Evolutionary conservation across 257 asterid genomes (phyloP).

Genomic region (Lycium barbarum): DNA sequence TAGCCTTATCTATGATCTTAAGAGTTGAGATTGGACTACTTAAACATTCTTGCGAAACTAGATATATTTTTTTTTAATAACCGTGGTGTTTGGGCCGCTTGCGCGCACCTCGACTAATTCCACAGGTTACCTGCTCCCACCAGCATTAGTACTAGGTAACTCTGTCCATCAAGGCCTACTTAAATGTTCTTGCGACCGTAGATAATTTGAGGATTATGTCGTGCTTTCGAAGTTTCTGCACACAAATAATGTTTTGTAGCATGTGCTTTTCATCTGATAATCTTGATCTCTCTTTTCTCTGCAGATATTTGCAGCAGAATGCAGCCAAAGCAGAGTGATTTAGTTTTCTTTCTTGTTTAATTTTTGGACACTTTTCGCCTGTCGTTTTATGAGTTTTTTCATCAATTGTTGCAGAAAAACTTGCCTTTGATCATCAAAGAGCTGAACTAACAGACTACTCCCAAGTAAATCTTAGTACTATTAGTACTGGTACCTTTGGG

Average conservation of each 20-base stretch:
- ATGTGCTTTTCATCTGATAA: neutral
- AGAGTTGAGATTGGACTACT: neutral
- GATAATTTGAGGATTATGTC: constrained; percentile 4
- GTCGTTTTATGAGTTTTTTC: neutral
- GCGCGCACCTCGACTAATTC: neutral
- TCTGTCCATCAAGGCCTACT: neutral
- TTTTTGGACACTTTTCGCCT: neutral
- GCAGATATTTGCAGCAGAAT: constrained; percentile 32
- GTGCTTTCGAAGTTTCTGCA: neutral
- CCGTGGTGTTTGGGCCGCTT: neutral
- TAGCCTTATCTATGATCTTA: neutral
- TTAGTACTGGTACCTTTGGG: neutral
- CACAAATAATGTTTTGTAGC: neutral
- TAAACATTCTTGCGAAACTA: neutral
- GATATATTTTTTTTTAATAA: neutral
- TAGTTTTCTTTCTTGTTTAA: constrained; percentile 9
- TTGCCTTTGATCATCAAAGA: neutral
- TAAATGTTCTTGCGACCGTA: neutral
- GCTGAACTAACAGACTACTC: neutral
- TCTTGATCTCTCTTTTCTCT: neutral
- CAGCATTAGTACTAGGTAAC: neutral
- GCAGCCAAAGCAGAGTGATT: constrained; percentile 31
- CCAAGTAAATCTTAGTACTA: neutral
- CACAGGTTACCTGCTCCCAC: neutral
- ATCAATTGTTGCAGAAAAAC: neutral